phyloP scores from a whole-genome alignment of 805 yeast species.

The Metschnikowia koreensis region DNA sequence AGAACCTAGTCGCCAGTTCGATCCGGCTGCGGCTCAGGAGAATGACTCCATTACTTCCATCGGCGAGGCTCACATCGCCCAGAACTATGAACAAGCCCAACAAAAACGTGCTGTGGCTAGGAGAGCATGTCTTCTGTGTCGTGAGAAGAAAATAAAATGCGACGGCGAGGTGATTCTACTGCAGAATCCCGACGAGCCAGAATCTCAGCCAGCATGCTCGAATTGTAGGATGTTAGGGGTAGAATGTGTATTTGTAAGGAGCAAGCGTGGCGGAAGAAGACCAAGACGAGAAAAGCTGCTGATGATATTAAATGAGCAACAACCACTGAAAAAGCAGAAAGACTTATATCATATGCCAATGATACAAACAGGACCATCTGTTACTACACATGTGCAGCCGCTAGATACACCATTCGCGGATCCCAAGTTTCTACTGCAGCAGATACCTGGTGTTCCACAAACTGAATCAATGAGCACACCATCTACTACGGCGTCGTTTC shows the following conservation, averaged over 20 bases:
- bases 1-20: not conserved
- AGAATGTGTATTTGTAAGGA: constrained; percentile 55
- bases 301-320: not conserved
- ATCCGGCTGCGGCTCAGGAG: not conserved
- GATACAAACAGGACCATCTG: no score
- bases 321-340: not conserved
- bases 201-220: constrained; percentile 36
- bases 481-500: not conserved
- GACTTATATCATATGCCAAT: not conserved
- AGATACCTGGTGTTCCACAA: not conserved
- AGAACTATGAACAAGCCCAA: not conserved
- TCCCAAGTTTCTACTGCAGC: no score
- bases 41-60: not conserved
- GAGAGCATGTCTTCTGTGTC: constrained; percentile 61
- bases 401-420: no score
- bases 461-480: not conserved
- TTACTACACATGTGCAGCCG: no score
- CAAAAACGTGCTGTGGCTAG: constrained; percentile 50
- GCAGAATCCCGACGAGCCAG: not conserved
- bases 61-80: not conserved
- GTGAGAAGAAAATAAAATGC: constrained; percentile 65
- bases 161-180: constrained; percentile 47
- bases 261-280: constrained; percentile 58
- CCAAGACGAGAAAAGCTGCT: constrained; percentile 22
- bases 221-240: constrained; percentile 47